Base-by-base conservation (phyloP, 768 basidiomycete species). In the Termitomyces sp. region DNA sequence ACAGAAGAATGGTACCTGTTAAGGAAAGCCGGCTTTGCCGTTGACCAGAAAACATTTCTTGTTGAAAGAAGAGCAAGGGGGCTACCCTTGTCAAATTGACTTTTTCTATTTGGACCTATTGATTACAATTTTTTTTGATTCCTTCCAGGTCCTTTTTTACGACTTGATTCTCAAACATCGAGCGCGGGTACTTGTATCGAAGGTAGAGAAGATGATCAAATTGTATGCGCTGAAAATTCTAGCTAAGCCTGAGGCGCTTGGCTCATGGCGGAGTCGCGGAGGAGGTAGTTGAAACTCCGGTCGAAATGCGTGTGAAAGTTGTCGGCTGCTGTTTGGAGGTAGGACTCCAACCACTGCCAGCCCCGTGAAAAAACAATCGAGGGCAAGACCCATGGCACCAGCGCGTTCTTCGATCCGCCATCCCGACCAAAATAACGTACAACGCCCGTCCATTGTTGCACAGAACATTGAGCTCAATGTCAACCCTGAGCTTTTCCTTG, bases 311-410 rank as follows among this genome's bases (percentile, higher is more conserved):
- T 63, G 62, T 52, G 64, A 63, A 62, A 45, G 31, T 53, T 62
- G 57, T 53, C 53, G 54, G 54, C 33, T 25, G 44, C 51, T 60
- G 50, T 59, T 56, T 59, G 58, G 62, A 59, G 22, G 44, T 61
- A 69, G 76, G 77, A 78, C 77, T 76, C 76, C 77, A 70, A 77
- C 73, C 74, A 76, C 77, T 73, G 66, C 68, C 62, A 63, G 55
- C n/a, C 57, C 61, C 67, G 64, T 63, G 64, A 68, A 72, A 67
- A 68, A 70, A 70, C 64, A 66, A 58, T 56, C 64, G 60, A 52
- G 69, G 71, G 62, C 69, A 72, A 76, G 86, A 88, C 87, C 86
- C 86, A 89, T 89, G 86, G 86, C 86, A 88, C 86, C 86, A 74
- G 81, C 80, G 67, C 85, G 84, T 71, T 73, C 82, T 69, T 74